Evolutionary conservation across 495 filamentous ascomycete species (phyloP), one percentile per base, ranked within the genome.

Genomic region (Podospora comata): DNA sequence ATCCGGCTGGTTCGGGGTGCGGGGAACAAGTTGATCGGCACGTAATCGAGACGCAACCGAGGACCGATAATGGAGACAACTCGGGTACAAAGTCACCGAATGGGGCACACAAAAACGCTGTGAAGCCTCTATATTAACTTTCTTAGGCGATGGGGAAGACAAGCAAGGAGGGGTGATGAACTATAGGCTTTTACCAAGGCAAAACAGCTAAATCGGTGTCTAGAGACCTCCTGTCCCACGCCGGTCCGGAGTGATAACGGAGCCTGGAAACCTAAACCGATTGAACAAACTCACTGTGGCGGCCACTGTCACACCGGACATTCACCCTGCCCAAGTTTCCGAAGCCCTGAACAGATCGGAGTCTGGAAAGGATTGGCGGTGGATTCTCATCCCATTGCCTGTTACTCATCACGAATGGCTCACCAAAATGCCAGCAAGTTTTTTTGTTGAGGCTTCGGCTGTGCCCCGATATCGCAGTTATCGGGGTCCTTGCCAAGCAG

Each of bases 11-110:
- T 30, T 61, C 54, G 28, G 60, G 70, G 66, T 72, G 69, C 69
- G 72, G 70, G 68, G 70, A 71, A 70, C 63, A 54, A 54, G 65
- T 30, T n/a, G 65, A 64, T 73, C 65, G 57, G 68, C 62, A 68
- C 56, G 59, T 26, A 61, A 65, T 63, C 16, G 55, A 60, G 55
- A 66, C 67, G 68, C 72, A 74, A 69, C 72, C 69, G 69, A 71
- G 72, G 68, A 70, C 66, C 72, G 65, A 70, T 18, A 48, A 58
- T 61, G 59, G 19, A 61, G 26, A 61, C 59, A 61, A 61, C 59
- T 26, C 39, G 13, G 39, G 39, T 11, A 48, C 39, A 48, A 48
- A 48, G 39, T 48, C 39, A 48, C 39, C 39, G 39, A 48, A 48
- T 18, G 39, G 39, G 9, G 39, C 39, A 48, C 39, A 48, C 39